phyloP scores from a whole-genome alignment of 1,284 basidiomycete genomes.

The Tylopilus orsonianus region DNA sequence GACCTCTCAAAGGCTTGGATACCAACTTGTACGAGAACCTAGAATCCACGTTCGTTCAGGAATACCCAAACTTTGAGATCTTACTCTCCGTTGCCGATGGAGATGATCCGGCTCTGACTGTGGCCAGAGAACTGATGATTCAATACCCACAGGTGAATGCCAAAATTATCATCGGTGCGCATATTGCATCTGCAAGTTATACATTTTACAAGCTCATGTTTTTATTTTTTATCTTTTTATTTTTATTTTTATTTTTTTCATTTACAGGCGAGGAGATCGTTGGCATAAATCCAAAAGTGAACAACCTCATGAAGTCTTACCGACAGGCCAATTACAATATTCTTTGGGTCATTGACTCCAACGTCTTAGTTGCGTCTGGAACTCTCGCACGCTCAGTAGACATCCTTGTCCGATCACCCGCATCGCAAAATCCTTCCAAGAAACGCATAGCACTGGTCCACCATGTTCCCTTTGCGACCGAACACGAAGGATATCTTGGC shows the following conservation, averaged over 20 bases:
- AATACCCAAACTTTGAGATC: constrained; percentile 88
- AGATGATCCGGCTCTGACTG: constrained; percentile 76
- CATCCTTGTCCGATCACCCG: constrained; percentile 49
- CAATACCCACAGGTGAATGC: constrained; percentile 77
- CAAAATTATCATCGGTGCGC: constrained; percentile 74
- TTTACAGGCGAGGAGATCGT: constrained; percentile 66
- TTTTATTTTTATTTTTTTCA: too few species aligned
- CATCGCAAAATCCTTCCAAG: constrained; percentile 16
- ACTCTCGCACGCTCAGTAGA: constrained; percentile 87
- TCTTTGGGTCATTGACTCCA: constrained; percentile 96
- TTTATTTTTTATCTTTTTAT: too few species aligned
- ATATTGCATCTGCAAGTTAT: background rate
- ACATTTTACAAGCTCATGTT: constrained; percentile 6
- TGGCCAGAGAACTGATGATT: constrained; percentile 73
- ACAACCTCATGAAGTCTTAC: constrained; percentile 91
- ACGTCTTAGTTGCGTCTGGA: constrained; percentile 78
- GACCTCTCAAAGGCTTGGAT: constrained; percentile 91
- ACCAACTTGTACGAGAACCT: constrained; percentile 92
- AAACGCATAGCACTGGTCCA: constrained; percentile 85
- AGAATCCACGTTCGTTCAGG: constrained; percentile 86
- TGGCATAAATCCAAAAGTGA: constrained; percentile 97
- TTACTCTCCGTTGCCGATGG: constrained; percentile 84
- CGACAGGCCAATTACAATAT: constrained; percentile 82
- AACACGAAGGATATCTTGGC: constrained; percentile 68
- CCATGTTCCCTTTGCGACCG: constrained; percentile 90